Percentiles rank a stretch among this genome's conserved stretches.
These are phyloP conservation scores for Cynanchum wilfordii DNA, from an alignment of 257 asterid species.

Conservation along the genomic window DNA sequence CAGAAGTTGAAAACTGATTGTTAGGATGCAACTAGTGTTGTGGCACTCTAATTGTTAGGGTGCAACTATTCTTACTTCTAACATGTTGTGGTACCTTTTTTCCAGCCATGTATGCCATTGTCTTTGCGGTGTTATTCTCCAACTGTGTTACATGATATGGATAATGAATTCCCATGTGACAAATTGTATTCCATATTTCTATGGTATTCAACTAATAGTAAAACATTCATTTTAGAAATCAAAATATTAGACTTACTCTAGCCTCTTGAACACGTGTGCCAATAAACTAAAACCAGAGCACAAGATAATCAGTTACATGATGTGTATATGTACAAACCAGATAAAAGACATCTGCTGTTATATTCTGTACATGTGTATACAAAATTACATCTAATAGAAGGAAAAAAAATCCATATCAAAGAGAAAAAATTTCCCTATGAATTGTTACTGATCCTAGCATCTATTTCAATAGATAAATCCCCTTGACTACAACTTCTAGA, in stretches of 20 bases:
- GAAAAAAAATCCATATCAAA: slow-evolving; percentile 22
- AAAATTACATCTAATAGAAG: not conserved
- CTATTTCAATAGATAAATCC: slow-evolving; percentile 38
- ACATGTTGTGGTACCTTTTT: too few relatives aligned
- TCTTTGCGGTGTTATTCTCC: too few relatives aligned
- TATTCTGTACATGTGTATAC: slow-evolving; percentile 10
- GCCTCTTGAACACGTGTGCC: slow-evolving; percentile 63
- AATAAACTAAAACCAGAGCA: slow-evolving; percentile 59
- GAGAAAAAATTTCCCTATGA: too few relatives aligned
- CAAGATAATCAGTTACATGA: slow-evolving; percentile 22
- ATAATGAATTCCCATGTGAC: not conserved
- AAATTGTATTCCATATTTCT: not conserved
- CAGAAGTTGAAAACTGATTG: too few relatives aligned
- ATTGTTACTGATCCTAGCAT: slow-evolving; percentile 25
- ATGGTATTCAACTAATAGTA: not conserved
- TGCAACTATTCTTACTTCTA: too few relatives aligned
- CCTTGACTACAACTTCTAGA: slow-evolving; percentile 49
- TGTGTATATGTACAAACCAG: not conserved
- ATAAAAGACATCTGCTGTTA: not conserved
- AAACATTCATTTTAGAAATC: not conserved
- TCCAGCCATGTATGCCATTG: too few relatives aligned
- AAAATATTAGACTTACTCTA: slow-evolving; percentile 68
- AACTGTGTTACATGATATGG: too few relatives aligned
- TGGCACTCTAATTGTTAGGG: too few relatives aligned
- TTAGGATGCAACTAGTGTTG: too few relatives aligned